Conservation (phyloP, 2,329 filamentous ascomycete genomes). For the Aspergillus neotritici region DNA sequence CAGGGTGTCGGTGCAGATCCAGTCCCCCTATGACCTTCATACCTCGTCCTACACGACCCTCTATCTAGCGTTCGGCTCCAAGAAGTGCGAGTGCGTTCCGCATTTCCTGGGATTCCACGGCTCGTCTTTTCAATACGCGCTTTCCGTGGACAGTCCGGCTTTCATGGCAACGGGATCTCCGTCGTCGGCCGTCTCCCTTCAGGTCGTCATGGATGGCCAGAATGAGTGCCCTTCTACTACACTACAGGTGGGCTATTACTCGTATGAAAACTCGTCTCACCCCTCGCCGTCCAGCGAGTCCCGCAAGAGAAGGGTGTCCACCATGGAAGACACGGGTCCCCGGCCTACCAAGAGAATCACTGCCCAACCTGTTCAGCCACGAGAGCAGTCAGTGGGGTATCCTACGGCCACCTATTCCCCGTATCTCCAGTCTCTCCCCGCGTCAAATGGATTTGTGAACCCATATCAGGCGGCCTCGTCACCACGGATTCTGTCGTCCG, state of each 20-base stretch:
- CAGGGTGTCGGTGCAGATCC: slow-evolving; percentile 67
- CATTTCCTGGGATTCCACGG: slow-evolving; percentile 55
- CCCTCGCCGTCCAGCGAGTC: slow-evolving; percentile 38
- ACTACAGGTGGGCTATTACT: slow-evolving; percentile 57
- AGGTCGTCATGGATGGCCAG: slow-evolving; percentile 55
- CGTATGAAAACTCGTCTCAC: slow-evolving; percentile 49
- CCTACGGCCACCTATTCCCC: slow-evolving; percentile 49
- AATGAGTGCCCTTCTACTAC: slow-evolving; percentile 47
- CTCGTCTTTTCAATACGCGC: slow-evolving; percentile 62
- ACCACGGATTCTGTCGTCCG: slow-evolving; percentile 37
- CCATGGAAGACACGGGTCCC: slow-evolving; percentile 42
- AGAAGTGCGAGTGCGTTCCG: slow-evolving; percentile 63
- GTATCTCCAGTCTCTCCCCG: slow-evolving; percentile 46
- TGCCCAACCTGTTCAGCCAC: slow-evolving; percentile 44
- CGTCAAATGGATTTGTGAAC: slow-evolving; percentile 35
- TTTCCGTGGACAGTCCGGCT: slow-evolving; percentile 67
- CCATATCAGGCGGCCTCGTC: slow-evolving; percentile 35
- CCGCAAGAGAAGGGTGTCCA: slow-evolving; percentile 54
- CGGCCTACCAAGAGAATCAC: slow-evolving; percentile 46
- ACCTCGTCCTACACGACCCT: slow-evolving; percentile 51
- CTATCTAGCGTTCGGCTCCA: slow-evolving; percentile 70
- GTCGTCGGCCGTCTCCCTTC: slow-evolving; percentile 53
- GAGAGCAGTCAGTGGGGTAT: slow-evolving; percentile 47
- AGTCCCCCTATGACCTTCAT: slow-evolving; percentile 68
- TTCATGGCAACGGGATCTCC: slow-evolving; percentile 53